Evolutionary conservation across 1,284 basidiomycete species (phyloP).

Genomic region (Apiotrichum sp.): DNA sequence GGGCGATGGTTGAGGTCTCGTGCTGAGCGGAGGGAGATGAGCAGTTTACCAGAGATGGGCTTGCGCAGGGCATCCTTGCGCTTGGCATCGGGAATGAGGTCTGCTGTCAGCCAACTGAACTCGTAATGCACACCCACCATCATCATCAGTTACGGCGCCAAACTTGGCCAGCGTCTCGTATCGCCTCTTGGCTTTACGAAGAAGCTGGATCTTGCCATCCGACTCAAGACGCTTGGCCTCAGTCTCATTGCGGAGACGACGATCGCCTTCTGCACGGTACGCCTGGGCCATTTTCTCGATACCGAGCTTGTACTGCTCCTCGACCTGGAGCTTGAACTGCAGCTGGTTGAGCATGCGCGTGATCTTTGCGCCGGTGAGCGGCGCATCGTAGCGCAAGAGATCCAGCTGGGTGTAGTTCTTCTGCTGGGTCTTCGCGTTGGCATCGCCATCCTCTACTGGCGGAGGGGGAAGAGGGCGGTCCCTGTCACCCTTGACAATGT

Average conservation of each 20-base stretch:
- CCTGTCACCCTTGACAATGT: constrained; percentile 5
- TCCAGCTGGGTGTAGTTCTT: constrained; percentile 54
- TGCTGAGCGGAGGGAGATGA: constrained; percentile 80
- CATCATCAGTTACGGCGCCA: constrained; percentile 73
- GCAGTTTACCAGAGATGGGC: constrained; percentile 87
- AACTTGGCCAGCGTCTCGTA: constrained; percentile 95
- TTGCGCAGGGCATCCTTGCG: constrained; percentile 87
- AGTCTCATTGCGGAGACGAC: constrained; percentile 83
- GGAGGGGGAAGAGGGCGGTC: constrained; percentile 10
- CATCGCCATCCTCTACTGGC: not conserved
- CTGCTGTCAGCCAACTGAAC: constrained; percentile 12
- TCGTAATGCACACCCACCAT: constrained; percentile 51
- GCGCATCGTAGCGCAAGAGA: constrained; percentile 95
- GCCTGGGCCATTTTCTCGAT: constrained; percentile 98
- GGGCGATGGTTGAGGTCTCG: constrained; percentile 94
- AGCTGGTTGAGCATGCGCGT: constrained; percentile 97
- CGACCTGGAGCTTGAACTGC: constrained; percentile 98
- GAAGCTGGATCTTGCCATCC: constrained; percentile 90
- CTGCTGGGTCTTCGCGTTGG: constrained; percentile 14
- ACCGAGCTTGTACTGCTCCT: constrained; percentile 95
- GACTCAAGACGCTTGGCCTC: constrained; percentile 90
- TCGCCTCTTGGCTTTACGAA: constrained; percentile 84
- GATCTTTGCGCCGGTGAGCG: constrained; percentile 93
- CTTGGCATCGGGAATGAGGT: constrained; percentile 63
- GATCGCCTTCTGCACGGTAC: constrained; percentile 92